phyloP scores from a whole-genome alignment of 495 filamentous ascomycete species.

The Annulohypoxylon maeteangense region DNA sequence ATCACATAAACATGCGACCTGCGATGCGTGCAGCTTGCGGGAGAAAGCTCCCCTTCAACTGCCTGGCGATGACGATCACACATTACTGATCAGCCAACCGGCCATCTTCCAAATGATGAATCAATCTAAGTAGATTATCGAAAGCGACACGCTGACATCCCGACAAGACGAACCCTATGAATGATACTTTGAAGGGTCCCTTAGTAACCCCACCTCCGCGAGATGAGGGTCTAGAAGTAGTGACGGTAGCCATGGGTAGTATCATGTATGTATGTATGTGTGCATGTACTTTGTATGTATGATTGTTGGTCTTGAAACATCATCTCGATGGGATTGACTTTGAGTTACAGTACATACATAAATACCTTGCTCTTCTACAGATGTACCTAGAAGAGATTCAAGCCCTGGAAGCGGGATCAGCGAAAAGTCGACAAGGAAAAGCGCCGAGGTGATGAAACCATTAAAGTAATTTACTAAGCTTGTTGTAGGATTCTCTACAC shows the following conservation, averaged over 20 bases:
- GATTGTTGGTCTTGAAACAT: constrained; percentile 16
- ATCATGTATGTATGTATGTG: not conserved
- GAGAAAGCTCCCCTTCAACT: constrained; percentile 42
- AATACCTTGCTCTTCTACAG: not conserved
- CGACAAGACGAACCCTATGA: constrained; percentile 36
- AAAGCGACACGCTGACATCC: constrained; percentile 35
- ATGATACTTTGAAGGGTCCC: constrained; percentile 1
- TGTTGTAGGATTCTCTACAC: constrained; percentile 25
- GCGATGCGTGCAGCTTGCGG: constrained; percentile 42
- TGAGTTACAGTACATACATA: constrained; percentile 1
- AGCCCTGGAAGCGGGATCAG: constrained; percentile 14
- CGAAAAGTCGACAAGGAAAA: constrained; percentile 26
- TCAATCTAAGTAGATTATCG: constrained; percentile 47
- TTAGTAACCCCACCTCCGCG: constrained; percentile 30
- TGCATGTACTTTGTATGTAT: not conserved
- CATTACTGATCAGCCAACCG: constrained; percentile 43
- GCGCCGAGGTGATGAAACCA: constrained; percentile 38
- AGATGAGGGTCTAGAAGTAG: constrained; percentile 1
- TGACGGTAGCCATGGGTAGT: not conserved
- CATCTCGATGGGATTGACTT: constrained; percentile 31
- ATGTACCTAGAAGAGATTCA: not conserved
- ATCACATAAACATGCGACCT: constrained; percentile 44
- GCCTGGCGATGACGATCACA: constrained; percentile 42
- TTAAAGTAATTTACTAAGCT: constrained; percentile 33
- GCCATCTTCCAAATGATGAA: constrained; percentile 46